Percentiles rank a stretch among this genome's conserved stretches.
Evolutionary conservation across 1,139 yeast species (phyloP).

Genomic region (Saccharomyces hybrid): DNA sequence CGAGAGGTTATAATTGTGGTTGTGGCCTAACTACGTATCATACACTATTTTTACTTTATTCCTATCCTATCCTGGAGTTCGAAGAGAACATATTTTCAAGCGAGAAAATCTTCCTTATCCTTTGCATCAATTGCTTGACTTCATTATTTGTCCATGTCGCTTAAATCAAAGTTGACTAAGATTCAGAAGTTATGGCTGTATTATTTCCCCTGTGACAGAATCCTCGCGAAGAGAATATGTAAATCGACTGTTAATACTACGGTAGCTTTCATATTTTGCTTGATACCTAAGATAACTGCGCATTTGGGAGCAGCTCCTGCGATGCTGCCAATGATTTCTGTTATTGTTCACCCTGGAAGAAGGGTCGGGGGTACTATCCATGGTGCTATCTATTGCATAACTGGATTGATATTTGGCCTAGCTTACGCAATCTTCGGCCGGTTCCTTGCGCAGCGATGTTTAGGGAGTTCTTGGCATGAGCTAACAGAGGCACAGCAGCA

Average conservation of each 20-base stretch:
- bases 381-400: conserved; percentile 34
- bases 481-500: conserved; percentile 29
- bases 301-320: conserved; percentile 38
- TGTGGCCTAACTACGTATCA: neutral
- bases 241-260: conserved; percentile 37
- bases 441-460: conserved; percentile 35
- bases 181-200: conserved; percentile 10
- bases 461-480: conserved; percentile 25
- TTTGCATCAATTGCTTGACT: neutral
- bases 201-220: conserved; percentile 26
- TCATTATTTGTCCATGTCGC: neutral
- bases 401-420: conserved; percentile 39
- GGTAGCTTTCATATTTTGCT: conserved; percentile 35
- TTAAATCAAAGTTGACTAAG: neutral
- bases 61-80: neutral
- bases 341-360: conserved; percentile 44
- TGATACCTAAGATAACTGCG: conserved; percentile 33
- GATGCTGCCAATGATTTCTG: conserved; percentile 39
- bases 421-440: conserved; percentile 39
- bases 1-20: neutral
- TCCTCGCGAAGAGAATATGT: conserved; percentile 33
- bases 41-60: neutral
- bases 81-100: neutral
- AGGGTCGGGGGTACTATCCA: conserved; percentile 43
- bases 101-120: neutral